Conservation (phyloP, 805 yeast genomes). For the Candida fluviatilis region DNA sequence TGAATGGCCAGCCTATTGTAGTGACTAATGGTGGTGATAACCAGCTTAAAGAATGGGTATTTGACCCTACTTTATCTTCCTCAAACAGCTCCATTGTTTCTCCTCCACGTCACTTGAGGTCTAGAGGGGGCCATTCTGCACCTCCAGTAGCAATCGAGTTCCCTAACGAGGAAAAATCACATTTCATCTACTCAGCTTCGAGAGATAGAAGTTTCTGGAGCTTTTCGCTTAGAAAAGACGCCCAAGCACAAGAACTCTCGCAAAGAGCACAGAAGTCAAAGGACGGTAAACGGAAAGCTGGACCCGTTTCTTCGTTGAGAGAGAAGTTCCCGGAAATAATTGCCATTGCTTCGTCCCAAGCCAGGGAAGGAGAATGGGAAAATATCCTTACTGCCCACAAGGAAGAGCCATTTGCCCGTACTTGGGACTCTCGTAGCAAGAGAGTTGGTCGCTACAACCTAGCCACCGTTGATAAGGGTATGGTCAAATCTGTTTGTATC, state of each 20-base stretch:
- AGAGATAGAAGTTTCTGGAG: constrained; percentile 85
- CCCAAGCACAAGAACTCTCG: constrained; percentile 91
- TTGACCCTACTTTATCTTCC: constrained; percentile 82
- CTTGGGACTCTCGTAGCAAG: constrained; percentile 81
- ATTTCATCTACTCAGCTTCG: constrained; percentile 81
- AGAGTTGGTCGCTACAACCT: constrained; percentile 75
- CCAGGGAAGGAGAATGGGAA: constrained; percentile 90
- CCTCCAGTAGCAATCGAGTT: constrained; percentile 78
- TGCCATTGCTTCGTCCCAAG: constrained; percentile 64
- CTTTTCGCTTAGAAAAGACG: constrained; percentile 90
- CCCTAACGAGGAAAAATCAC: constrained; percentile 72
- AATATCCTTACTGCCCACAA: constrained; percentile 86
- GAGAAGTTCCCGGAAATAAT: constrained; percentile 77
- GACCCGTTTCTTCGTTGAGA: constrained; percentile 47
- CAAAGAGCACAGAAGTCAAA: constrained; percentile 53
- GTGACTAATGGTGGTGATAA: constrained; percentile 92
- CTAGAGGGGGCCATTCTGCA: constrained; percentile 96
- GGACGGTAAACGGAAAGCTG: constrained; percentile 44
- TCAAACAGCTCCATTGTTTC: constrained; percentile 62
- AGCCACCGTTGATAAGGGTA: constrained; percentile 71
- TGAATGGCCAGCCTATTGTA: constrained; percentile 88
- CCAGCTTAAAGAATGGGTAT: constrained; percentile 81
- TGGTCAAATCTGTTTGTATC: constrained; percentile 69
- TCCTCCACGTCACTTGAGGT: constrained; percentile 88
- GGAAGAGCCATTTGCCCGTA: constrained; percentile 77